A percentile compares a stretch with the other conserved stretches of the same genome.
Conservation (phyloP, 352 stramenopile species). For the Pythium pectinolyticum region DNA sequence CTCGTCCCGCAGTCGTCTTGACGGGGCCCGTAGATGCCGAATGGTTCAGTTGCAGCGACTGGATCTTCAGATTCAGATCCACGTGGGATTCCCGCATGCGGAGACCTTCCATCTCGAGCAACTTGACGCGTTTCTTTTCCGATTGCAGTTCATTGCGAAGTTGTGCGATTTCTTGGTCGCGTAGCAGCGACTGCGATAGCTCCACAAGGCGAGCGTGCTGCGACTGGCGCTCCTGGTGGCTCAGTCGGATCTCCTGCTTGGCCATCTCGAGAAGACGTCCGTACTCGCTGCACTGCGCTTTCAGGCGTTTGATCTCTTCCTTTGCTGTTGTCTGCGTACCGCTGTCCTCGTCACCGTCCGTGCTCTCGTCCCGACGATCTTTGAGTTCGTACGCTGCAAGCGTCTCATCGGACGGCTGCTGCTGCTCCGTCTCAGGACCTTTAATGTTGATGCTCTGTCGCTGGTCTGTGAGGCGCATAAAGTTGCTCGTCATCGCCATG, state of each 20-base stretch:
- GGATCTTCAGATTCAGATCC: conserved; percentile 52
- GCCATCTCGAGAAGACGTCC: conserved; percentile 60
- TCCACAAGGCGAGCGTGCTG: conserved; percentile 50
- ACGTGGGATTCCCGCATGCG: conserved; percentile 47
- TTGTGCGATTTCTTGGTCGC: conserved; percentile 47
- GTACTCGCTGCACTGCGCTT: conserved; percentile 54
- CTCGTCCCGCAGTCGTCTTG: background rate
- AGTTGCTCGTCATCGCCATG: conserved; percentile 21
- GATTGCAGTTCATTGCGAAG: conserved; percentile 58
- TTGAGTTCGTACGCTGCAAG: conserved; percentile 17
- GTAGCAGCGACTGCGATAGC: conserved; percentile 50
- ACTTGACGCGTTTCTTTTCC: conserved; percentile 62
- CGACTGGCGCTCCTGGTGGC: conserved; percentile 54
- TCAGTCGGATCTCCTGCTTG: conserved; percentile 70
- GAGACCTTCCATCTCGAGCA: conserved; percentile 60
- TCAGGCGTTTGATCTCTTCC: too few relatives aligned
- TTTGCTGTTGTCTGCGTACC: too few relatives aligned
- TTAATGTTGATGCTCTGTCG: background rate
- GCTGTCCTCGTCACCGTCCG: conserved; percentile 17
- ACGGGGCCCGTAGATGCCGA: background rate
- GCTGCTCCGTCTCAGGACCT: conserved; percentile 21
- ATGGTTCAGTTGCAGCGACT: conserved; percentile 40
- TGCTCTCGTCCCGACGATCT: background rate
- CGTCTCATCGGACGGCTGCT: conserved; percentile 2
- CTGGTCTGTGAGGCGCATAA: conserved; percentile 25